Percentiles rank a stretch among this genome's conserved stretches.
phyloP scores from a whole-genome alignment of 1,139 yeast species.

The Tardiomyces blankii region DNA sequence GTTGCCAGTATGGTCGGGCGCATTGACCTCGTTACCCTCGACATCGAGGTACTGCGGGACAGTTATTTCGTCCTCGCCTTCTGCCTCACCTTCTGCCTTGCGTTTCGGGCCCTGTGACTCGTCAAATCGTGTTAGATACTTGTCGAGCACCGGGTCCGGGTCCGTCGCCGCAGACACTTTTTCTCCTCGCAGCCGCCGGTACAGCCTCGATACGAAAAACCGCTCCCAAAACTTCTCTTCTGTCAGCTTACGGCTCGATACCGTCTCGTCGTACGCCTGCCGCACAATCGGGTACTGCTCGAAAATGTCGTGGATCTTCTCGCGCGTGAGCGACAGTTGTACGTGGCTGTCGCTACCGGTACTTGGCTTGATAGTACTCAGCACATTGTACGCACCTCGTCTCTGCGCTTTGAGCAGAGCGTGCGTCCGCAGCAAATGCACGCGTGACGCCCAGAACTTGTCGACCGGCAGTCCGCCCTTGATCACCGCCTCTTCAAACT shows the following conservation, averaged over 20 bases:
- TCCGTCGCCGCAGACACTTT: constrained; percentile 63
- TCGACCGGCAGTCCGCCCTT: constrained; percentile 63
- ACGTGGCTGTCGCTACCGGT: constrained; percentile 63
- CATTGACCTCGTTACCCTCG: constrained; percentile 72
- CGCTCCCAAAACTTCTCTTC: constrained; percentile 98
- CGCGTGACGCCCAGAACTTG: constrained; percentile 82
- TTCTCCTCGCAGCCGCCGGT: constrained; percentile 84
- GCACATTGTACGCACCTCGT: constrained; percentile 86
- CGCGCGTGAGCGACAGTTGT: constrained; percentile 84
- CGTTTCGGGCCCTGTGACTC: constrained; percentile 10
- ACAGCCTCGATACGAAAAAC: constrained; percentile 80
- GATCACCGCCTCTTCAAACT: constrained; percentile 84
- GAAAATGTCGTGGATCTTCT: constrained; percentile 80
- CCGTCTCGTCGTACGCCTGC: constrained; percentile 79
- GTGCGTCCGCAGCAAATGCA: constrained; percentile 70
- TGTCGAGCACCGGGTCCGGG: constrained; percentile 77
- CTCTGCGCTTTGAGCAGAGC: constrained; percentile 79
- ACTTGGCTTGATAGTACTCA: constrained; percentile 86
- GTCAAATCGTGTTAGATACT: constrained; percentile 40
- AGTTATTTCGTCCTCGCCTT: constrained; percentile 12
- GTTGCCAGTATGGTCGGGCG: constrained; percentile 67
- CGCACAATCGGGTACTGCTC: constrained; percentile 91
- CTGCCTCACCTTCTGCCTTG: constrained; percentile 12
- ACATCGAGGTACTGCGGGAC: constrained; percentile 46
- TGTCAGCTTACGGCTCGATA: constrained; percentile 53